phyloP scores from a whole-genome alignment of 768 basidiomycete genomes.

The Auriscalpium microsporum region DNA sequence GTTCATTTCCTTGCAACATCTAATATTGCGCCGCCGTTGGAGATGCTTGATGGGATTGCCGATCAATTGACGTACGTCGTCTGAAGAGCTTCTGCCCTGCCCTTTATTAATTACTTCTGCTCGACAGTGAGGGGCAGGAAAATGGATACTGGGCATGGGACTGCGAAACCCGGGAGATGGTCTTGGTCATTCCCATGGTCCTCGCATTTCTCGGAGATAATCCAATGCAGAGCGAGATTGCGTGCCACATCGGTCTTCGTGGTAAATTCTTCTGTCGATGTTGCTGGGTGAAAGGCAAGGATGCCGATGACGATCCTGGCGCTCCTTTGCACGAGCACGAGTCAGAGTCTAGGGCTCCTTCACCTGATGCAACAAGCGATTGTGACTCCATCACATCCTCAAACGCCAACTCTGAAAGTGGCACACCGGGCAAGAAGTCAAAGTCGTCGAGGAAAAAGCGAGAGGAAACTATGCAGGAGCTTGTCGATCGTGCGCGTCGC shows the following conservation, averaged over 20 bases:
- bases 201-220: conserved; percentile 31
- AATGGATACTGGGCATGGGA: conserved; percentile 35
- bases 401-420: too few species aligned
- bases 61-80: conserved; percentile 22
- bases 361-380: too few species aligned
- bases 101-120: too few species aligned
- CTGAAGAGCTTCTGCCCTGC: neutral
- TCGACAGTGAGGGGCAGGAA: too few species aligned
- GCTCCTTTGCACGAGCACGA: too few species aligned
- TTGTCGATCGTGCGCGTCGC: too few species aligned
- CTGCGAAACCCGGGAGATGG: conserved; percentile 1
- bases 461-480: too few species aligned
- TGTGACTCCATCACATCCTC: too few species aligned
- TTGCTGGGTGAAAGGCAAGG: conserved; percentile 16
- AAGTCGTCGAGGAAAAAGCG: too few species aligned
- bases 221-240: conserved; percentile 37
- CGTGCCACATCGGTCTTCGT: conserved; percentile 33
- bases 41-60: conserved; percentile 31
- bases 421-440: too few species aligned
- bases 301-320: too few species aligned
- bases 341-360: too few species aligned
- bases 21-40: conserved; percentile 31
- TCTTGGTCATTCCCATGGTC: conserved; percentile 9
- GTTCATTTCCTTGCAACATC: conserved; percentile 36
- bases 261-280: conserved; percentile 33